Base-by-base conservation (phyloP, 228 moss, liverwort and hornwort genomes). In the Sphagnum fallax region DNA sequence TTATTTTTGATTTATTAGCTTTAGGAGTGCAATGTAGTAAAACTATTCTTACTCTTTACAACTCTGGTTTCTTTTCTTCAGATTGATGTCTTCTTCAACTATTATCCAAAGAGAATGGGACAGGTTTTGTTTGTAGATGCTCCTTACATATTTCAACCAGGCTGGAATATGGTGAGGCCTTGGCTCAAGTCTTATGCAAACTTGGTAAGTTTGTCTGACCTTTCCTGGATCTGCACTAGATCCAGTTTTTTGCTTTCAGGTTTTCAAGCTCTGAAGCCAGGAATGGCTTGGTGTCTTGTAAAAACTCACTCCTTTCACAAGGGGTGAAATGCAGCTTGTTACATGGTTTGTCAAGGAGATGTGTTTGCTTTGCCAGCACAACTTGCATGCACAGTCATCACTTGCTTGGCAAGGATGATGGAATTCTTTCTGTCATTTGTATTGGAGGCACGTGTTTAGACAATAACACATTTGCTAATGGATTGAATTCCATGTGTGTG, bases 31-130 rank as follows among this genome's bases (percentile, higher is more conserved):
- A 32, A 32, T 3, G 32, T 32, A 32, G 32, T 32, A 32, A 32
- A 32, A 32, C 32, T 32, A 32, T 32, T 32, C 32, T 32, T 32
- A 32, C 32, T 32, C 32, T 32, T 32, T 3, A 32, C 32, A 32
- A 2, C 32, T 32, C 32, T 32, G 32, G 32, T 49, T 66, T n/a
- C 66, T 8, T 47, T 50, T 60, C 62, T 64, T 67, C 83, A 86
- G 89, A 77, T 86, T 72, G 88, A 91, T 69, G 60, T 89, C 10
- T 91, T 91, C 77, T 91, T 87, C 57, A 82, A 91, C 52, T 91
- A 89, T 71, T 91, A 91, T 81, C 91, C 91, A 6, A 91, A 91
- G 79, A 84, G 91, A 71, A 72, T 91, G 59, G 91, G 89, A 16
- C 84, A 91, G 80, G 89, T 84, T 48, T 71, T 91, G 65, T 89